Conservation (phyloP, 202 grass and related monocot genomes). For the Panicum virgatum region DNA sequence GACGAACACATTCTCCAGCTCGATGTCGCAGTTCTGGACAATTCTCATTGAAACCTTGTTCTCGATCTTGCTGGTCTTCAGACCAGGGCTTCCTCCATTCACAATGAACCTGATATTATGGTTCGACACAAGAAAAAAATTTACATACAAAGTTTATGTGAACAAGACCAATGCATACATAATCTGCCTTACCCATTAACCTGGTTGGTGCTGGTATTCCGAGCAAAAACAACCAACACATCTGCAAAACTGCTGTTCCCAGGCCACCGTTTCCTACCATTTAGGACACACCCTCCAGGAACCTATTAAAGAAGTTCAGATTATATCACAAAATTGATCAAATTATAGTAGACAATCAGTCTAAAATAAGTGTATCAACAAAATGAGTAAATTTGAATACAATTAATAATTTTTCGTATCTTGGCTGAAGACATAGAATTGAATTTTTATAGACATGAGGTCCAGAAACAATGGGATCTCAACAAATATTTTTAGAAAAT, state of each 20-base stretch:
- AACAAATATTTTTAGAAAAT: no score
- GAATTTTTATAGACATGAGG: no score
- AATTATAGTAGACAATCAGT: not conserved
- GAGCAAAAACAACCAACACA: constrained; percentile 53
- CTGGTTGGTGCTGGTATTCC: constrained; percentile 49
- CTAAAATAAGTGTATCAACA: not conserved
- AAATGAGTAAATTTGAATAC: no score
- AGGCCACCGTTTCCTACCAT: constrained; percentile 52
- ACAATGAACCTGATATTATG: constrained; percentile 47
- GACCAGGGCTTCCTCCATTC: constrained; percentile 39
- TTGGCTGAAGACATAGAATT: no score
- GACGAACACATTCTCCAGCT: constrained; percentile 51
- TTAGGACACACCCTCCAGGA: constrained; percentile 54
- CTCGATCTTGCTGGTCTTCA: constrained; percentile 55
- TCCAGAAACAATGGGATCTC: no score
- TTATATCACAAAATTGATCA: not conserved
- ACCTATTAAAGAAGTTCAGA: constrained; percentile 22
- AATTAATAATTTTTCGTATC: no score
- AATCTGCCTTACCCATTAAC: constrained; percentile 43
- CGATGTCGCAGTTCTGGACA: constrained; percentile 66
- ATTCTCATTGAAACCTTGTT: constrained; percentile 61
- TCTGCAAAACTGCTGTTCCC: constrained; percentile 65
- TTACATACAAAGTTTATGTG: not conserved
- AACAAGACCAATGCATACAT: not conserved
- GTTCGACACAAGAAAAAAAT: not conserved